Base-by-base conservation (phyloP, 306 rosid genomes). In the Trifolium dubium region DNA sequence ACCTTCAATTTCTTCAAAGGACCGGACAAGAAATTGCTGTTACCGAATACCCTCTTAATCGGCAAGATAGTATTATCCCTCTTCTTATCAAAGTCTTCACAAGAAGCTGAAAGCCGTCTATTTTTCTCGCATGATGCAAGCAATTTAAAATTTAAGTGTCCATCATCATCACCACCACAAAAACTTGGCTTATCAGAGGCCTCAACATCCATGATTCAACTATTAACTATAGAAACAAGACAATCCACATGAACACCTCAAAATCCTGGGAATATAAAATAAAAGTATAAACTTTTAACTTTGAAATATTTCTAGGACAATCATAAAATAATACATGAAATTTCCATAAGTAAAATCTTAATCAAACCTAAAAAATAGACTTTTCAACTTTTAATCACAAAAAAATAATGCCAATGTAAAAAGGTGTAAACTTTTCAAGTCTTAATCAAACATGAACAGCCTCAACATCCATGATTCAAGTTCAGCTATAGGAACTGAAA, bases 111-210 rank as follows among this genome's bases (percentile, higher is more conserved):
- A 6, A 6, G 55, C 23, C 3, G 8, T 49, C 7, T n/a, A 4
- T 49, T 49, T 49, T 49, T n/a, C 7, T 49, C 10, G 55, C 7
- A 14, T 7, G 10, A 49, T 15, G 9, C 9, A 0, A n/a, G 3
- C 18, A 15, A n/a, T n/a, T n/a, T 2, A 7, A 49, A 49, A 49
- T 49, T 49, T 6, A 6, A n/a, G 10, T 49, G 19, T 6, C 1
- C 61, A 18, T 54, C 74, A 56, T 12, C 23, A 34, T 58, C 80
- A 67, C 43, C 47, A 54, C 8, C 66, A 66, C 49, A 11, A 4
- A 51, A 41, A 23, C 17, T 47, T 34, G 39, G 63, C 29, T 46
- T 68, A 77, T 77, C 28, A 58, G 80, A 77, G 58, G 62, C 75
- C 62, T 67, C 44, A 32, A 14, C 5, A 61, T 13, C 28, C 66